Conservation (phyloP, 2,329 filamentous ascomycete species). For the Colletotrichum lindemuthianum region DNA sequence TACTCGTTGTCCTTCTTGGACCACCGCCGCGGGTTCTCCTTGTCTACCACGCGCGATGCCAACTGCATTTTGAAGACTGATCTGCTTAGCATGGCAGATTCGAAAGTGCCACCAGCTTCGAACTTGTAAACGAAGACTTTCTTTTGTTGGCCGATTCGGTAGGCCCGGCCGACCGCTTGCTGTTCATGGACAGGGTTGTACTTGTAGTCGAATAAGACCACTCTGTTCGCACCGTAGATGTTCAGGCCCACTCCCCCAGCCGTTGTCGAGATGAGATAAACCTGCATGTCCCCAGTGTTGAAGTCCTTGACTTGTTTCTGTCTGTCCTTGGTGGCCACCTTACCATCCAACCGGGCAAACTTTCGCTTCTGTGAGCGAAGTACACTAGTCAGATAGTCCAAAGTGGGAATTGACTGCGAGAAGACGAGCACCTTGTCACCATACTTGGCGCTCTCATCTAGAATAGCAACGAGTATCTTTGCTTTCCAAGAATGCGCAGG, state of each 20-base stretch:
- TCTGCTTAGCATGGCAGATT: conserved; percentile 77
- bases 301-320: conserved; percentile 75
- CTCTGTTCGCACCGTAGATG: conserved; percentile 83
- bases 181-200: conserved; percentile 86
- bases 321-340: conserved; percentile 63
- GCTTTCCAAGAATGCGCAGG: conserved; percentile 74
- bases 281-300: conserved; percentile 64
- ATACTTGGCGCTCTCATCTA: conserved; percentile 68
- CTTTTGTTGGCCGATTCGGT: conserved; percentile 85
- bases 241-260: conserved; percentile 88
- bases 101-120: conserved; percentile 80
- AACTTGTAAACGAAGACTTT: conserved; percentile 88
- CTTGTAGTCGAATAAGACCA: conserved; percentile 85
- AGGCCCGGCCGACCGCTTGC: conserved; percentile 87
- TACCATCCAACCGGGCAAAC: conserved; percentile 74
- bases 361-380: conserved; percentile 60
- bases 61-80: conserved; percentile 86
- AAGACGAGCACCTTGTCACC: conserved; percentile 86
- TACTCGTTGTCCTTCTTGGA: conserved; percentile 54
- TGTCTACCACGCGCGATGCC: conserved; percentile 82
- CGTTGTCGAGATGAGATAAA: conserved; percentile 85
- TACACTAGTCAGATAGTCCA: conserved; percentile 74
- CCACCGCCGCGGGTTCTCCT: conserved; percentile 78
- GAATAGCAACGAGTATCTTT: conserved; percentile 72
- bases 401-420: conserved; percentile 74